Evolutionary conservation across 176 grass and related monocot species (phyloP), one percentile per base, ranked within the genome.

Genomic region (Saccharum officinarum): DNA sequence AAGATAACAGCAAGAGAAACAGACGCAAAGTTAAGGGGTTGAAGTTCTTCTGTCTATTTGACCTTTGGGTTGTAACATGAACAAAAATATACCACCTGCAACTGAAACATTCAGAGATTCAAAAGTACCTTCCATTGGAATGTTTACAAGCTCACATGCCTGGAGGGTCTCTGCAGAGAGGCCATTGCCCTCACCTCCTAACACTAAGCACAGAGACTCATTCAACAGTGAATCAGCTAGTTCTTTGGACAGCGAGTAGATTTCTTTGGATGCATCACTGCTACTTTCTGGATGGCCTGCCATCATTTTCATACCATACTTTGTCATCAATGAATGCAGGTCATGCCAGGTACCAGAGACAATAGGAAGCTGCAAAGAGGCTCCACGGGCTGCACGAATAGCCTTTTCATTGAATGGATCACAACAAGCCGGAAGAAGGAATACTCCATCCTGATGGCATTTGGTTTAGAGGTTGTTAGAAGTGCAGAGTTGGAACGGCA

Each of bases 21-120:
- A 76, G 6, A 80, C 52, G 45, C 40, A 80, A 80, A 69, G 20
- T 71, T 79, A 91, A 75, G 31, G 67, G 46, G 39, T 71, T 31
- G 46, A 78, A 52, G 12, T 89, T 71, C 34, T 83, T 30, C 39
- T 54, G 68, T 79, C 63, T 79, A 52, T 90, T 70, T 59, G 16
- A 12, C 85, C 25, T 72, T 83, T 82, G 50, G 77, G 74, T 75
- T 92, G 96, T 77, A 98, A 79, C 93, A 98, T 94, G 80, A 95
- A 95, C 62, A 98, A 91, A 79, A 98, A 92, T 64, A 98, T 95
- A 45, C 96, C 96, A 80, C 96, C 93, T 13, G 96, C 91, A 71
- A 98, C 93, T 23, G 96, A 94, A 91, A 98, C 96, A 95, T 98
- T 98, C 68, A 98, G 81, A 61, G 96, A 98, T 83, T 98, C 96